Conservation (phyloP, 2,329 filamentous ascomycete genomes). For the Calonectria leucothoes region DNA sequence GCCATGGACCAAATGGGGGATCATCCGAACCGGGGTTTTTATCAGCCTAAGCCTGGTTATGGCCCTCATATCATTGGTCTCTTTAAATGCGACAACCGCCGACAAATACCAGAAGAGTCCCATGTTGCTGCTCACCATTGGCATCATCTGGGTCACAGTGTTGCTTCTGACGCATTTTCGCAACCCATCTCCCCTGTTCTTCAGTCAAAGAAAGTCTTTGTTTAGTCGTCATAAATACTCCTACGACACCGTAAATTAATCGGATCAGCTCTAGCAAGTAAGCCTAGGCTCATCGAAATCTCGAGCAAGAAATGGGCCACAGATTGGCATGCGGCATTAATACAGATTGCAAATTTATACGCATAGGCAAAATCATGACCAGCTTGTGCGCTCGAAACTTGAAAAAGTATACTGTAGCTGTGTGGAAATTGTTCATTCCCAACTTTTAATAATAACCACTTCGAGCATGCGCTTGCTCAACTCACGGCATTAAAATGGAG, state of each 20-base stretch:
- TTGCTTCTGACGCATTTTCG: not conserved
- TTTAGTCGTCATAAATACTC: not conserved
- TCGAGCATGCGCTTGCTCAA: conserved; percentile 73
- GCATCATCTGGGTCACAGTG: not conserved
- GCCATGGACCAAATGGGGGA: not conserved
- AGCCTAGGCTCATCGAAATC: too few species aligned
- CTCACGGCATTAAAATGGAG: conserved; percentile 72
- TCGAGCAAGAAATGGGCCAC: too few species aligned
- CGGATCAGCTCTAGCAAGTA: too few species aligned
- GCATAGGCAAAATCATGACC: conserved; percentile 66
- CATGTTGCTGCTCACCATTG: not conserved
- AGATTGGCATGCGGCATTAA: too few species aligned
- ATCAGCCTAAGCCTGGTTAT: not conserved
- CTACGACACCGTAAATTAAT: not conserved
- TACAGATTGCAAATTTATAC: too few species aligned
- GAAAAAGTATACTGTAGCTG: conserved; percentile 77
- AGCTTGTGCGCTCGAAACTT: conserved; percentile 2
- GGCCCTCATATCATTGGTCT: not conserved
- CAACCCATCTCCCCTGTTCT: not conserved
- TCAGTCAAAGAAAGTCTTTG: not conserved
- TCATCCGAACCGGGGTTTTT: not conserved
- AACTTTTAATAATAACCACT: conserved; percentile 73
- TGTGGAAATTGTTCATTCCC: conserved; percentile 77
- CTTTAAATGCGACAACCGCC: not conserved
- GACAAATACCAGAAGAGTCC: not conserved